Conservation (phyloP, 306 rosid species). For the Phaseolus lunatus region DNA sequence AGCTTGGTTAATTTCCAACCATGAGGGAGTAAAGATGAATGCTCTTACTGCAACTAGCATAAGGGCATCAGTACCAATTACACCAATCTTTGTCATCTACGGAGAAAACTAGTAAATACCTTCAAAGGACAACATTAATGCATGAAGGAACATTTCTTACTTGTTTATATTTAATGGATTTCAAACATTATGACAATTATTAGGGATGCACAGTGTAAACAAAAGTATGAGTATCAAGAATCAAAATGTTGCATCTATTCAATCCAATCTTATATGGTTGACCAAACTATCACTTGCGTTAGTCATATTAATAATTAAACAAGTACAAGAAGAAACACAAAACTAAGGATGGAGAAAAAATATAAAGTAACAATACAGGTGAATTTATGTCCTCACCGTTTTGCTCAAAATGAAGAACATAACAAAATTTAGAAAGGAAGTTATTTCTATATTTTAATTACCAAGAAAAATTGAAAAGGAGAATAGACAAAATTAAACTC, state of each 20-base stretch:
- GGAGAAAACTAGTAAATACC: neutral
- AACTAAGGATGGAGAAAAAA: neutral
- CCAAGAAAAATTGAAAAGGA: neutral
- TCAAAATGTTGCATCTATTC: neutral
- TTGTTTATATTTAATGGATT: neutral
- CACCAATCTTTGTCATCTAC: slow-evolving; percentile 1
- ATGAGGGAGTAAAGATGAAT: neutral
- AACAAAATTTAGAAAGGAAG: neutral
- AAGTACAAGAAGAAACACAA: neutral
- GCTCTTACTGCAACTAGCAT: slow-evolving; percentile 11
- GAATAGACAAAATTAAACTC: neutral
- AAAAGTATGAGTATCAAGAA: neutral
- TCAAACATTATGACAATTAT: neutral
- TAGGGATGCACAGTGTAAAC: neutral
- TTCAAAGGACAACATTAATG: slow-evolving; percentile 8
- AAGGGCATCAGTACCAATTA: neutral
- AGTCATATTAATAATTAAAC: neutral
- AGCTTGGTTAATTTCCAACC: slow-evolving; percentile 2
- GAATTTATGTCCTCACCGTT: neutral
- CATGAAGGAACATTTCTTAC: slow-evolving; percentile 1
- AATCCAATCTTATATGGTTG: neutral
- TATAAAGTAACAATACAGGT: neutral
- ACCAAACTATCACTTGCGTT: neutral
- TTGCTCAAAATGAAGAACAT: slow-evolving; percentile 3
- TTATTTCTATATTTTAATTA: too few relatives aligned